Percentiles rank a stretch among this genome's conserved stretches.
Evolutionary conservation across 2,329 filamentous ascomycete genomes (phyloP).

Genomic region (Botrytis fabae): DNA sequence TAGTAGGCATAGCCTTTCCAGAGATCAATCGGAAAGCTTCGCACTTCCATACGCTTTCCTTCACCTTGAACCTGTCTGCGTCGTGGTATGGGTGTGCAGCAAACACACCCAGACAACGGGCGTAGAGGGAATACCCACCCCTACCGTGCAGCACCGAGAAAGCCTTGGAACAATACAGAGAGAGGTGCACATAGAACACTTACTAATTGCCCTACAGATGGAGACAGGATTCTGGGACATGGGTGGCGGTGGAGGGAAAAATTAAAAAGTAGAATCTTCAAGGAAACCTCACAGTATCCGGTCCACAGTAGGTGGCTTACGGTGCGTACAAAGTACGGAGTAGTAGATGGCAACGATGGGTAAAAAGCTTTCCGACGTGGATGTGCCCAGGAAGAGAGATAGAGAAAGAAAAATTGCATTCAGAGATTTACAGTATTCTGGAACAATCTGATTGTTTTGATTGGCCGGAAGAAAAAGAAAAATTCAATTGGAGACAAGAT

Average conservation of each 20-base stretch:
- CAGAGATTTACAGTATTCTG: conserved; percentile 14
- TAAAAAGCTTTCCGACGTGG: not conserved
- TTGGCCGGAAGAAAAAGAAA: not conserved
- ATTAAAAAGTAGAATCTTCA: not conserved
- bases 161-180: not conserved
- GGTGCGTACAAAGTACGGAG: not conserved
- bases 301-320: not conserved
- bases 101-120: not conserved
- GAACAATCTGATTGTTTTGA: conserved; percentile 9
- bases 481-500: not conserved
- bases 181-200: not conserved
- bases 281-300: not conserved
- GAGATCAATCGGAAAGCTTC: not conserved
- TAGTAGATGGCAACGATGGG: not conserved
- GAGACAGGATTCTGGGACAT: conserved; percentile 77
- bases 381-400: not conserved
- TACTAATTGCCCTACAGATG: conserved; percentile 51
- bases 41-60: not conserved
- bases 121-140: not conserved
- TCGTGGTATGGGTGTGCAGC: not conserved
- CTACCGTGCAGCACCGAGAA: not conserved
- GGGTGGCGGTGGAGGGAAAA: conserved; percentile 44
- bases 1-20: not conserved
- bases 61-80: not conserved
- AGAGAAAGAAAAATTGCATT: conserved; percentile 12